Evolutionary conservation across 441 rosid genomes (phyloP), one percentile per base, ranked within the genome.

Genomic region (Arabidopsis hybrid): DNA sequence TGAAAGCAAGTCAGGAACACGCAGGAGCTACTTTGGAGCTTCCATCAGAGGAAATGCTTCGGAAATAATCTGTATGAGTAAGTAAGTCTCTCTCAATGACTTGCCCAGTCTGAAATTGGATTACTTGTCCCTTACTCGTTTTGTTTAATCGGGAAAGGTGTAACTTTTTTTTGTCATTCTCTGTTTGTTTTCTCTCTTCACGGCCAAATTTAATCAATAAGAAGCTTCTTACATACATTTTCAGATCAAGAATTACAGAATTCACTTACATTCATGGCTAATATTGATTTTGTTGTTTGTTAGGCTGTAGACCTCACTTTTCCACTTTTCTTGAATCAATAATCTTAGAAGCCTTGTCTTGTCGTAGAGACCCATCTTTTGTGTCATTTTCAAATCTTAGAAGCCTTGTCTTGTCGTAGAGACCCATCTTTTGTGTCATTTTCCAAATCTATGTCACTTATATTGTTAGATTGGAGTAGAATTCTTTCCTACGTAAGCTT

Each of bases 11-110:
- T 46, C 83, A 83, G 66, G 94, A 87, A 45, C 91, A 92, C 65
- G 92, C 93, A 5, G 97, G 97, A 71, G 93, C 89, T 40, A 89
- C 97, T 13, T 86, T 94, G 47, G 99, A 94, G 84, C 69, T 89
- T 75, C 96, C 97, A 21, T 80, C 97, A 1, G 99, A 91, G 61
- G 97, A 87, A 71, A 79, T 80, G 67, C 79, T 90, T 56, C 69
- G 76, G 51, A 88, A 89, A 69, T 84, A 88, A 75, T 79, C 88
- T 31, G 77, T 61, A 18, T 82, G 72, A 90, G 79, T 65, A 38
- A 90, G 79, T 64, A 38, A 73, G 71, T 16, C 32, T 49, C 38
- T 36, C 43, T 34, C 65, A 34, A 5, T 40, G 31, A 62, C 40
- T 53, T 13, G 46, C 38, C 38, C 46, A 56, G 6, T 69, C 43